These are phyloP conservation scores for Peronosclerospora sorghi DNA, from an alignment of 352 stramenopile genomes.

Conservation along the genomic window DNA sequence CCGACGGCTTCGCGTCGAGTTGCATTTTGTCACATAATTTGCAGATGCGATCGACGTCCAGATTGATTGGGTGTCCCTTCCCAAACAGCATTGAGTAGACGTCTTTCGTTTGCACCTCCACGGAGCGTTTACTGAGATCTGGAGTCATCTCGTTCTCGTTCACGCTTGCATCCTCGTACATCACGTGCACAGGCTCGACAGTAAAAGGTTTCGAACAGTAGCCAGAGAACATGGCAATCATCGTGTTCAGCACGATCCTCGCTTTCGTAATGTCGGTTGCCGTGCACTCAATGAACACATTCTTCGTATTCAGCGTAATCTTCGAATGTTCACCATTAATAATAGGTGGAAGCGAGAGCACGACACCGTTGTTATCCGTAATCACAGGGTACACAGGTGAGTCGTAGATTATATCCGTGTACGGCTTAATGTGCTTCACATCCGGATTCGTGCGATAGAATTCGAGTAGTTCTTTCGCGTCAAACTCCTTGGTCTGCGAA, in stretches of 20 bases:
- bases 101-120: conserved; percentile 77
- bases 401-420: conserved; percentile 99
- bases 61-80: conserved; percentile 53
- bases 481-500: conserved; percentile 84
- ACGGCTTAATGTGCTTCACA: conserved; percentile 98
- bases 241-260: conserved; percentile 98
- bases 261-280: conserved; percentile 99
- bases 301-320: conserved; percentile 95
- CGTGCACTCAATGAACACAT: conserved; percentile 99
- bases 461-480: conserved; percentile 91
- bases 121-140: conserved; percentile 84
- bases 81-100: conserved; percentile 86
- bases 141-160: conserved; percentile 82
- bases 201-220: conserved; percentile 95
- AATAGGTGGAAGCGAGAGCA: conserved; percentile 97
- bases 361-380: conserved; percentile 89
- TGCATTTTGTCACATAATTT: conserved; percentile 98
- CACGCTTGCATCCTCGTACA: conserved; percentile 87
- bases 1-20: conserved; percentile 77
- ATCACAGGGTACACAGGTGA: conserved; percentile 96
- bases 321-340: conserved; percentile 98
- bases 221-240: conserved; percentile 99
- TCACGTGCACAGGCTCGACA: conserved; percentile 94
- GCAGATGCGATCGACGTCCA: conserved; percentile 85
- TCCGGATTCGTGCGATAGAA: conserved; percentile 91